These are phyloP conservation scores for Cerrena zonata DNA, from an alignment of 1,284 basidiomycete species.

Conservation along the genomic window DNA sequence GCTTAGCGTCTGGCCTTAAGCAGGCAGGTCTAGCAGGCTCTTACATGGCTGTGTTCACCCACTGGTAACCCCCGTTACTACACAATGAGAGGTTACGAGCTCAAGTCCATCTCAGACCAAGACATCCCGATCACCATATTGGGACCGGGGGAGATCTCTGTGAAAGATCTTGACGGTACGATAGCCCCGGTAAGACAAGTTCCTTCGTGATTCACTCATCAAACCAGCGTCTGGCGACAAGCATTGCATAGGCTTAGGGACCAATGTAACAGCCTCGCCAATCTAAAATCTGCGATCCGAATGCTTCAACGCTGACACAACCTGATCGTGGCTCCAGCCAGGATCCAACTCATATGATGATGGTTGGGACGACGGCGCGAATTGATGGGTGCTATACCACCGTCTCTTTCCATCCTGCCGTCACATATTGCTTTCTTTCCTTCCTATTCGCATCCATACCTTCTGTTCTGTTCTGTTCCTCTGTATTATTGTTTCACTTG, in stretches of 20 bases:
- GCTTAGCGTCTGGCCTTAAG: no score
- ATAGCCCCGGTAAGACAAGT: background rate
- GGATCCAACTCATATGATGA: slow-evolving; percentile 1
- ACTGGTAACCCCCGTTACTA: background rate
- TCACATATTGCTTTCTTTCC: background rate
- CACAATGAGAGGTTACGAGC: background rate
- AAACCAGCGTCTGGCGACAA: background rate
- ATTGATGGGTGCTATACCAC: background rate
- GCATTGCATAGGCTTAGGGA: background rate
- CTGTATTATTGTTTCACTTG: slow-evolving; percentile 6
- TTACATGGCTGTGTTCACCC: no score
- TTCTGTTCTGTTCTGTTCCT: background rate
- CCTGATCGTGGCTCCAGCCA: slow-evolving; percentile 1
- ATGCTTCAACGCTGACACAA: background rate
- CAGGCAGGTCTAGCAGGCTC: no score
- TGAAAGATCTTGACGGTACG: background rate
- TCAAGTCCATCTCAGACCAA: background rate
- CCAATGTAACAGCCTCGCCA: background rate
- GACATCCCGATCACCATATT: background rate
- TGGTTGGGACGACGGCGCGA: slow-evolving; percentile 2
- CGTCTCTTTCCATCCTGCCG: background rate
- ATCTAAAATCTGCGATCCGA: background rate
- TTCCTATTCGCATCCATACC: background rate
- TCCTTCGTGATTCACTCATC: background rate
- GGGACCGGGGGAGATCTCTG: background rate